These are phyloP conservation scores for Chrysanthemum makinoi DNA, from an alignment of 129 eudicot genomes.

Conservation along the genomic window DNA sequence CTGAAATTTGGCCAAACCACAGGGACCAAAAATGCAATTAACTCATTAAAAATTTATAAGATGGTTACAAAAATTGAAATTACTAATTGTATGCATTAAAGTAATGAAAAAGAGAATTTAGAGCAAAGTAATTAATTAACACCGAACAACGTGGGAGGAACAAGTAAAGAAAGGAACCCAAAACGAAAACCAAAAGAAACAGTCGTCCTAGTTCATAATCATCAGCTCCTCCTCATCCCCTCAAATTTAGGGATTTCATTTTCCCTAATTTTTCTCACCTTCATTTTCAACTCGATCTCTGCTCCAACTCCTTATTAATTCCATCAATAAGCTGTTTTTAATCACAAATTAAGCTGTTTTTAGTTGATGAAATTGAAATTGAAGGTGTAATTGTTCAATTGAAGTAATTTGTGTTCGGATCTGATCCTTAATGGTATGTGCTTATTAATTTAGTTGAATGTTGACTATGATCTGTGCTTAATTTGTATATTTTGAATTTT, in stretches of 20 bases:
- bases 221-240: not conserved
- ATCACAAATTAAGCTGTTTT: conserved; percentile 8
- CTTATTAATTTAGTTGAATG: conserved; percentile 1
- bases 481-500: no score
- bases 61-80: no score
- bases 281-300: conserved; percentile 23
- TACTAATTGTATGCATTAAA: no score
- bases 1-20: no score
- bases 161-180: not conserved
- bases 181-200: conserved; percentile 22
- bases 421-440: conserved; percentile 38
- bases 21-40: no score
- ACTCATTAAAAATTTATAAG: no score
- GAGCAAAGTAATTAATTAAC: not conserved
- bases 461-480: conserved; percentile 18
- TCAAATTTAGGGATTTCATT: conserved; percentile 28
- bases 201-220: conserved; percentile 17
- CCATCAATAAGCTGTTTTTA: no score
- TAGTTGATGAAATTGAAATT: conserved; percentile 4
- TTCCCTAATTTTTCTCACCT: not conserved
- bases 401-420: conserved; percentile 28
- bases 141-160: conserved; percentile 31
- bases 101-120: no score
- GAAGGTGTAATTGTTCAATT: conserved; percentile 24
- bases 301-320: conserved; percentile 2